Conservation (phyloP, 2,329 filamentous ascomycete species). For the Nemania abortiva region DNA sequence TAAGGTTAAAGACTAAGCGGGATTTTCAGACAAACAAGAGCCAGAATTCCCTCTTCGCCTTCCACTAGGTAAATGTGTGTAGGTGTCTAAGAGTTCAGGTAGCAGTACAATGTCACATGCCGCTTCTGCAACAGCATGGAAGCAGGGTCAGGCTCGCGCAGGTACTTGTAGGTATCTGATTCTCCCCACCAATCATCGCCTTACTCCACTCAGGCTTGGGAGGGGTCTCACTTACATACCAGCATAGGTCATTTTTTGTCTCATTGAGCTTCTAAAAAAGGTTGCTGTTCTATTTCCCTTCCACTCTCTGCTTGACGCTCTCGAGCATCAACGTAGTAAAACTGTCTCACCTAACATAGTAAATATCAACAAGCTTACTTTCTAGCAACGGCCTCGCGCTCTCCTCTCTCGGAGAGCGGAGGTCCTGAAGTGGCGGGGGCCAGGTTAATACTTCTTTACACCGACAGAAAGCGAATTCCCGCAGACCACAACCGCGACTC, state of each 20-base stretch:
- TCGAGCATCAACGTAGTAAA: not conserved
- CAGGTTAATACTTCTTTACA: not conserved
- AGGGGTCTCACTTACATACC: not conserved
- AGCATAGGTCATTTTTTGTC: not conserved
- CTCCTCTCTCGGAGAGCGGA: not conserved
- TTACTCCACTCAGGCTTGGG: not conserved
- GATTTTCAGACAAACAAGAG: not conserved
- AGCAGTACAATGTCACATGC: not conserved
- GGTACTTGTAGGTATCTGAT: not conserved
- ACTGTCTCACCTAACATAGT: not conserved
- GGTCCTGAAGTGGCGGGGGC: not conserved
- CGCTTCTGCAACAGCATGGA: not conserved
- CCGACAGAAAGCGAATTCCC: slow-evolving; percentile 2
- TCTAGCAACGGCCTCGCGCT: not conserved
- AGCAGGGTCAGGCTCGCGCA: not conserved
- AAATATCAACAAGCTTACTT: not conserved
- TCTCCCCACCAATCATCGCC: not conserved
- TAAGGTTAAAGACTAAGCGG: not conserved
- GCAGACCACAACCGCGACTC: not conserved
- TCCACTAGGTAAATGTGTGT: not conserved
- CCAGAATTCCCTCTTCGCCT: not conserved
- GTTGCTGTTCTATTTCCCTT: not conserved
- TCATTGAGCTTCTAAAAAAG: not conserved
- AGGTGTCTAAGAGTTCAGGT: not conserved
- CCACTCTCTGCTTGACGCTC: not conserved